Evolutionary conservation across 2,329 filamentous ascomycete species (phyloP), one percentile per base, ranked within the genome.

Genomic region (Alternaria sp.): DNA sequence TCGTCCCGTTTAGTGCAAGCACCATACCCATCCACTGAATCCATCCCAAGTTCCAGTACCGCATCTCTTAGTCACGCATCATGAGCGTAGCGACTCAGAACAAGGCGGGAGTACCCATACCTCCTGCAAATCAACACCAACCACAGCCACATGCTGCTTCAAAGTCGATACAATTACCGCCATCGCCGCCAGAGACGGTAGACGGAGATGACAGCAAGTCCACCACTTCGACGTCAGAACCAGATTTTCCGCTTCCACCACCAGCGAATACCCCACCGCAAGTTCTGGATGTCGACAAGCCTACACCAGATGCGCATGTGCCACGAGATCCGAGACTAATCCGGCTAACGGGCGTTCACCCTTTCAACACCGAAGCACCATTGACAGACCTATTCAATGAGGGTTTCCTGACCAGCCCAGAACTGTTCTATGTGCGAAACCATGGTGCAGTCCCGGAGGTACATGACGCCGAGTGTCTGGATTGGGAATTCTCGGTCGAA

Each of bases 371-470:
- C 50, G 94, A 97, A 79, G 86, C 94, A 10, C 93, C 94, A 0
- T 81, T 97, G 9, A 92, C 87, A 56, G 88, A 89, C 16, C 82
- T 97, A 1, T 97, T 89, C 78, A 86, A 94, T 59, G 84, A 89
- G 81, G 93, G 94, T 0, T 97, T 97, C 74, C 82, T 97, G 38
- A 97, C 93, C 1, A 92, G 90, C 40, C 91, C 93, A 12, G 91
- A 97, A 69, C 83, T 97, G 1, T 95, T 97, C 80, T 97, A 96
- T 77, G 94, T 97, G 9, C 85, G 94, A 36, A 97, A 97, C 72
- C 94, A 97, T 81, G 94, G 94, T 14, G 82, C 88, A 0, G 93
- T 97, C 8, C 94, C 93, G 1, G 82, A 86, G 57, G 91, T 95
- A 18, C 83, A 85, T 9, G 92, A 96, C 65, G 82, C 87, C 25